These are phyloP conservation scores for Lactarius akahatsu DNA, from an alignment of 768 basidiomycete genomes.

Conservation along the genomic window DNA sequence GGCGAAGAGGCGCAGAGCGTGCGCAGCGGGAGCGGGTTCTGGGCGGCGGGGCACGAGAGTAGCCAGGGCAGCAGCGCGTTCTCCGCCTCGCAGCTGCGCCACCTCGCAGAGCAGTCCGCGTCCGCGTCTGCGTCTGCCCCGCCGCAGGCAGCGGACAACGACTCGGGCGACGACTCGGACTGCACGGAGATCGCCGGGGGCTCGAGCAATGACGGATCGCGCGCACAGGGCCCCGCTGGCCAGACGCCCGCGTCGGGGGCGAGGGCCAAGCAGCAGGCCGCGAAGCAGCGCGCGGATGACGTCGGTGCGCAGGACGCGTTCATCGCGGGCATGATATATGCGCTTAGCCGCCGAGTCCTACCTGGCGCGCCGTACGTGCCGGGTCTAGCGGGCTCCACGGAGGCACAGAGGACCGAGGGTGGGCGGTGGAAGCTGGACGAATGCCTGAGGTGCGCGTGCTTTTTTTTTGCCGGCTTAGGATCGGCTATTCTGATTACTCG, in stretches of 20 bases:
- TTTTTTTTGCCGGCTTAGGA: neutral
- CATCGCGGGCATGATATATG: conserved; percentile 85
- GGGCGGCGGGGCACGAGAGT: conserved; percentile 54
- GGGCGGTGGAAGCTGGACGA: conserved; percentile 80
- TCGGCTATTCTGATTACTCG: neutral
- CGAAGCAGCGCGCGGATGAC: conserved; percentile 54
- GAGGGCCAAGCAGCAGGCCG: neutral
- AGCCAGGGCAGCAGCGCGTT: conserved; percentile 58
- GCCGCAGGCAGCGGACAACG: conserved; percentile 44
- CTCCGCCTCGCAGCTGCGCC: conserved; percentile 36
- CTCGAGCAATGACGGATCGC: conserved; percentile 33
- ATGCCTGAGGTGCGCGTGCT: conserved; percentile 59
- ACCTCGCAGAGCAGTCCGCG: conserved; percentile 11
- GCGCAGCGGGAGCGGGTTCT: conserved; percentile 74
- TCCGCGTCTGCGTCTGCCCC: conserved; percentile 30
- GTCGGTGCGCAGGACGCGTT: conserved; percentile 80
- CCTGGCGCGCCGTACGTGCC: conserved; percentile 81
- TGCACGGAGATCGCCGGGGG: conserved; percentile 51
- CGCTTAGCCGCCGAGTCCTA: conserved; percentile 65
- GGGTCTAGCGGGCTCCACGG: conserved; percentile 35
- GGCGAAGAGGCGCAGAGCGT: conserved; percentile 44
- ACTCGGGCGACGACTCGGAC: conserved; percentile 61
- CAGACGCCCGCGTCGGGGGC: neutral
- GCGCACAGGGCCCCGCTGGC: neutral
- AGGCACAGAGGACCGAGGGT: conserved; percentile 30